Evolutionary conservation across 2,329 filamentous ascomycete species (phyloP).

Genomic region (Neofusicoccum ribis): DNA sequence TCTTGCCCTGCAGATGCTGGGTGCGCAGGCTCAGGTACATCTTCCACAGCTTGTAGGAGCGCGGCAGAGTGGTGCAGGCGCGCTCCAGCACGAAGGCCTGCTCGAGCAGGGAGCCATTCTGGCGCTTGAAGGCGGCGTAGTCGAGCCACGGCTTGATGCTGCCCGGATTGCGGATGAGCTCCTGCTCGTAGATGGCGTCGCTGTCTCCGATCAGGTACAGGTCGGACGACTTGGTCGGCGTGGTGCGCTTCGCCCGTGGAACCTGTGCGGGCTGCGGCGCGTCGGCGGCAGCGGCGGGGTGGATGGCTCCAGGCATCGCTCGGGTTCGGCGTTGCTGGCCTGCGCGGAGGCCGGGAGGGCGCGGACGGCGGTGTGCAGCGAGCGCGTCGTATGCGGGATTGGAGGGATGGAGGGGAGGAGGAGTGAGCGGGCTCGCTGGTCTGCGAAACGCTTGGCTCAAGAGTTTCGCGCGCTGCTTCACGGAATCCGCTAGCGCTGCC

Average conservation of each 20-base stretch:
- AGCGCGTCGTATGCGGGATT: slow-evolving; percentile 7
- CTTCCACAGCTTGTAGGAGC: slow-evolving; percentile 99
- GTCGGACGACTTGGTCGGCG: slow-evolving; percentile 37
- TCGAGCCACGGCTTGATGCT: slow-evolving; percentile 93
- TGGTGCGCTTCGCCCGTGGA: slow-evolving; percentile 26
- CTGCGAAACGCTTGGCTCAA: slow-evolving; percentile 3
- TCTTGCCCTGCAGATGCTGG: slow-evolving; percentile 78
- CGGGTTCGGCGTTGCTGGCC: slow-evolving; percentile 31
- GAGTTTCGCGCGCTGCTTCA: slow-evolving; percentile 15
- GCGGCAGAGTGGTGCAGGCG: slow-evolving; percentile 82
- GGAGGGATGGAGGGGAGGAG: neutral
- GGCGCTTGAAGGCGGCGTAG: slow-evolving; percentile 87
- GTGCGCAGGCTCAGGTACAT: slow-evolving; percentile 87
- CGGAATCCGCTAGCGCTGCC: neutral
- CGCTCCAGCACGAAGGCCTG: slow-evolving; percentile 88
- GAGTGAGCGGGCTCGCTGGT: neutral
- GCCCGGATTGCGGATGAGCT: slow-evolving; percentile 80
- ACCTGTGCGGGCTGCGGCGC: slow-evolving; percentile 8
- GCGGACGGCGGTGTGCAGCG: slow-evolving; percentile 16
- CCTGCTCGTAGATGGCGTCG: slow-evolving; percentile 95
- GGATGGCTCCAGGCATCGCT: slow-evolving; percentile 46
- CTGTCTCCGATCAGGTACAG: slow-evolving; percentile 67
- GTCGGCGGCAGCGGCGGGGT: slow-evolving; percentile 24
- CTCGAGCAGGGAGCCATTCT: slow-evolving; percentile 81
- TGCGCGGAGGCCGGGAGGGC: slow-evolving; percentile 29